Evolutionary conservation across 2,329 filamentous ascomycete species (phyloP).

Genomic region (Furcasterigmium sp.): DNA sequence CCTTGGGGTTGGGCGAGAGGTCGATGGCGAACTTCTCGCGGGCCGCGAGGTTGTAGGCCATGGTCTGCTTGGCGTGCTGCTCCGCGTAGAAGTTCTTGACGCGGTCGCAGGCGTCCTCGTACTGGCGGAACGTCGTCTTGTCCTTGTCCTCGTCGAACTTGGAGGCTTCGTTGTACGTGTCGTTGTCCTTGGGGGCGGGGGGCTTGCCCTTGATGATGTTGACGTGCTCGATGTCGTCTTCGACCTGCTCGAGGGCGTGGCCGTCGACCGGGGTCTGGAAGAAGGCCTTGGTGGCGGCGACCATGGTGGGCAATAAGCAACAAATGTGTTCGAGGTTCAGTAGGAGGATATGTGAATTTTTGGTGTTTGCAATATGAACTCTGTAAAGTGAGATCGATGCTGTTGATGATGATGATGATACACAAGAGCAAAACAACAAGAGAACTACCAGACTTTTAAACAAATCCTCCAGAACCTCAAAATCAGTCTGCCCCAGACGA

Average conservation of each 20-base stretch:
- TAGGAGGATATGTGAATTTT: neutral
- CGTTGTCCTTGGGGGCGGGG: constrained; percentile 1
- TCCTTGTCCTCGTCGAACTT: constrained; percentile 71
- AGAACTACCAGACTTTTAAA: neutral
- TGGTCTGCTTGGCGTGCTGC: constrained; percentile 66
- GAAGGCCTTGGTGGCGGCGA: constrained; percentile 10
- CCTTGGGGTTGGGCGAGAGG: constrained; percentile 56
- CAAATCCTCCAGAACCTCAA: neutral
- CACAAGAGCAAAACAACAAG: neutral
- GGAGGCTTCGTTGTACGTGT: constrained; percentile 48
- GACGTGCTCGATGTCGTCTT: constrained; percentile 47
- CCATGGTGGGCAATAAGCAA: constrained; percentile 1
- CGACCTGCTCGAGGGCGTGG: constrained; percentile 35
- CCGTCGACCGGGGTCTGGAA: constrained; percentile 12
- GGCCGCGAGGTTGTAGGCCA: constrained; percentile 78
- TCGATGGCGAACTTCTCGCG: constrained; percentile 47
- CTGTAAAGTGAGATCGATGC: neutral
- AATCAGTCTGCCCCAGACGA: neutral
- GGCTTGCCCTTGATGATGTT: constrained; percentile 42
- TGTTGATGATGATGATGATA: neutral
- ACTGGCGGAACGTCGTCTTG: constrained; percentile 77
- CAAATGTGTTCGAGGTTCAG: too few relatives aligned
- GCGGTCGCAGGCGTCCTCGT: constrained; percentile 74
- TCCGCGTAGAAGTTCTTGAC: constrained; percentile 84
- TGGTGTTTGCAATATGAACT: neutral